Base-by-base conservation (phyloP, 257 asterid genomes). In the Oldenlandia corymbosa region DNA sequence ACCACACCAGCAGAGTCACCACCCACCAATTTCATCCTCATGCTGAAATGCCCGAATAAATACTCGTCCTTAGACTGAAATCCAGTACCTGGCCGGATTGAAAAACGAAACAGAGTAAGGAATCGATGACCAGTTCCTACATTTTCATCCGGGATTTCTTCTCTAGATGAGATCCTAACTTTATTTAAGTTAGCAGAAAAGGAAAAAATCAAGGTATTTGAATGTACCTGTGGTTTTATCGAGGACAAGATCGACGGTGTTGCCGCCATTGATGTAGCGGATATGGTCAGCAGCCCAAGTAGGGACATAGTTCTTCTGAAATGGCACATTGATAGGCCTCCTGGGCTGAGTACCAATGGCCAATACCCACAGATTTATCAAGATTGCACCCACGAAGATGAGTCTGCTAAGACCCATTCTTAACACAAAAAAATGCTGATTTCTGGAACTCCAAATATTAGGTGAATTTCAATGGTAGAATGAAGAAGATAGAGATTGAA, bases 51-150 rank as follows among this genome's bases (percentile, higher is more conserved):
- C 68, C 83, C 83, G 41, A 78, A 74, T 47, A 73, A 54, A 54
- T 78, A 78, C 0, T 79, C 69, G 23, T 59, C 68, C 50, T 48
- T 78, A 17, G 83, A 78, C 73, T 78, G 75, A 68, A 78, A 78
- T 61, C 83, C 83, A 60, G 83, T 69, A 36, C 83, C 83, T 78
- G 28, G n/a, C n/a, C n/a, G n/a, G n/a, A n/a, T n/a, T n/a, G n/a
- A n/a, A n/a, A n/a, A n/a, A n/a, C n/a, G n/a, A 9, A 8, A 34
- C 0, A 24, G 37, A 6, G 53, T 4, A 12, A 34, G 3, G 5
- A n/a, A n/a, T n/a, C n/a, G n/a, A n/a, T n/a, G n/a, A n/a, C n/a
- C n/a, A n/a, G n/a, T n/a, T n/a, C n/a, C n/a, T n/a, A n/a, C 39
- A 34, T 34, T 3, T 34, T 34, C 39, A 34, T 34, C 39, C 39